Conservation (phyloP, 768 basidiomycete genomes). For the Hirschioporus abietinus region DNA sequence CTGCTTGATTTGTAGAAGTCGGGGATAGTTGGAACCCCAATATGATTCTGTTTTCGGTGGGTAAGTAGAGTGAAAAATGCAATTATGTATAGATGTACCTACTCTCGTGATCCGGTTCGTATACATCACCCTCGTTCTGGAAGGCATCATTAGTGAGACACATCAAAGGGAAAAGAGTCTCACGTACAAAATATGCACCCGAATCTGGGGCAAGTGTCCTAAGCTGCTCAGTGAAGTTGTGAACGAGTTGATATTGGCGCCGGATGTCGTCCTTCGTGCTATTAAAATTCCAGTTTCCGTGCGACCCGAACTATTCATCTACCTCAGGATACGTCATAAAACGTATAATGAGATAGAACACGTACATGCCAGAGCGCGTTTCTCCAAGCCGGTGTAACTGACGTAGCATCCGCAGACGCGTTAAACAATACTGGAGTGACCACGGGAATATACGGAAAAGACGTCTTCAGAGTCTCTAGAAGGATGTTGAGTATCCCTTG, state of each 20-base stretch:
- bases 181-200: slow-evolving; percentile 28
- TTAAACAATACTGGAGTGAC: slow-evolving; percentile 19
- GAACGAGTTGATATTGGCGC: slow-evolving; percentile 12
- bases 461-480: slow-evolving; percentile 18
- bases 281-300: slow-evolving; percentile 15
- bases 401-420: slow-evolving; percentile 16
- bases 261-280: slow-evolving; percentile 14
- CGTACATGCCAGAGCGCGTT: slow-evolving; percentile 23
- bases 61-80: not conserved
- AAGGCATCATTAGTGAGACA: not conserved
- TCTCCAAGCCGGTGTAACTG: slow-evolving; percentile 25
- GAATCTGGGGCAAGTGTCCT: slow-evolving; percentile 21
- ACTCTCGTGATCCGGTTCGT: slow-evolving; percentile 27
- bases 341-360: slow-evolving; percentile 2
- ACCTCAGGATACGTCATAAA: not conserved
- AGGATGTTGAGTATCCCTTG: slow-evolving; percentile 13
- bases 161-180: not conserved
- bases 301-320: slow-evolving; percentile 7
- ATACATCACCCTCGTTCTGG: slow-evolving; percentile 31
- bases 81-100: not conserved
- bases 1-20: slow-evolving; percentile 24
- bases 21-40: slow-evolving; percentile 31
- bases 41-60: slow-evolving; percentile 17
- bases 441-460: slow-evolving; percentile 19
- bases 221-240: slow-evolving; percentile 16